Base-by-base conservation (phyloP, 352 stramenopile species). In the Globisporangium orthogonon region DNA sequence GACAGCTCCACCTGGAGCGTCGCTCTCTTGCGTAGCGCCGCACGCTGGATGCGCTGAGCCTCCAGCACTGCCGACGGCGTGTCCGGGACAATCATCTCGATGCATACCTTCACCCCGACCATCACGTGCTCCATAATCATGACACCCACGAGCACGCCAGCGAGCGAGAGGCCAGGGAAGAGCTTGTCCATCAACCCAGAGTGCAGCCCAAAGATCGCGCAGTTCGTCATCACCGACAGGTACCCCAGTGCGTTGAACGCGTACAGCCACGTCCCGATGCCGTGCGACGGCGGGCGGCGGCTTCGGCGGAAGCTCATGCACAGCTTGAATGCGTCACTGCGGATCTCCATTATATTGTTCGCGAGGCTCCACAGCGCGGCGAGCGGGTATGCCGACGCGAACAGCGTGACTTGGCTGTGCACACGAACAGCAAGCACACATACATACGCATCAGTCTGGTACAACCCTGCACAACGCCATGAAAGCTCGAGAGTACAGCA, bases 331-430 rank as follows among this genome's bases (percentile, higher is more conserved):
- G 84, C 95, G 66, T 98, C 93, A 40, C 95, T 93, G 48, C 94
- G 87, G 68, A 98, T 98, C 59, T 97, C 94, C 59, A 98, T 75
- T 18, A 98, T 71, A 65, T 98, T 97, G 71, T 98, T 98, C 45
- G 87, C 76, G 4, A 98, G 74, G 60, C 86, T 89, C 70, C 96
- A 96, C 6, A 98, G 62, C 14, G 93, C 94, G 10, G 91, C 96
- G 28, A 98, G 80, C 30, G 95, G 95, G 39, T 98, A 89, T 9
- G 96, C 87, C 3, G 95, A 86, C 54, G 91, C 96, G 68, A 98
- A 98, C 44, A 97, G 83, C 14, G 91, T 96, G 10, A 98, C 86
- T 83, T 98, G 70, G 58, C 91, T 91, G 80, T 79, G 48, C 81
- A 65, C 13, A 46, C 4, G 33, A 78, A 63, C 43, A 83, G 23